A percentile compares a stretch with the other conserved stretches of the same genome.
These are phyloP conservation scores for Diaporthe vexans DNA, from an alignment of 2,329 filamentous ascomycete species.

Conservation along the genomic window DNA sequence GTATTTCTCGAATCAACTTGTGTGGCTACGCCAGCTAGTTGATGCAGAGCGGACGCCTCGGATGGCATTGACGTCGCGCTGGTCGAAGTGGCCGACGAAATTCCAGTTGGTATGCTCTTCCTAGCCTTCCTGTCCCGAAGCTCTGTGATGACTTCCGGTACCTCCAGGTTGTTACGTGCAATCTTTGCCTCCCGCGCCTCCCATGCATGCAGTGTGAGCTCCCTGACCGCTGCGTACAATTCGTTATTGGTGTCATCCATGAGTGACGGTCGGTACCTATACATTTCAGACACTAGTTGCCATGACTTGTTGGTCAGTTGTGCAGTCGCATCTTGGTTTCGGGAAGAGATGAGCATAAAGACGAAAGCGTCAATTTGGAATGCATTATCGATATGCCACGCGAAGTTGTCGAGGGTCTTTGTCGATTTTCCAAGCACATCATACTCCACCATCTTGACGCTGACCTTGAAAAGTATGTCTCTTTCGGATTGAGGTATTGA, in stretches of 20 bases:
- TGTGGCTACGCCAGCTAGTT: constrained; percentile 39
- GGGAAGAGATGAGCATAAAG: constrained; percentile 42
- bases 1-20: constrained; percentile 40
- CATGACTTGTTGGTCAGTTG: constrained; percentile 42
- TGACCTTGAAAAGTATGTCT: constrained; percentile 44
- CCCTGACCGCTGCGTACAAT: constrained; percentile 43
- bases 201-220: constrained; percentile 45
- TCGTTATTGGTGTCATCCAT: constrained; percentile 40
- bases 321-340: constrained; percentile 42
- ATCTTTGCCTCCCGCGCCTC: constrained; percentile 43
- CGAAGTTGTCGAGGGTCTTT: constrained; percentile 41
- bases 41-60: constrained; percentile 38
- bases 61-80: constrained; percentile 25
- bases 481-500: constrained; percentile 45
- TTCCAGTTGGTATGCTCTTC: constrained; percentile 14
- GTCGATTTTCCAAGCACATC: constrained; percentile 41
- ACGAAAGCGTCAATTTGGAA: constrained; percentile 45
- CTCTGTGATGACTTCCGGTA: constrained; percentile 32
- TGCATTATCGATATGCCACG: constrained; percentile 45
- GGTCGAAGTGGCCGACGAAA: constrained; percentile 4
- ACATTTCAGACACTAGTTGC: constrained; percentile 43
- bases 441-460: constrained; percentile 44
- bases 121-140: constrained; percentile 38
- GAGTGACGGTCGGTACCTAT: constrained; percentile 40
- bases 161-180: constrained; percentile 29